Conservation (phyloP, 345 rosid genomes). For the Syzygium oleosum region DNA sequence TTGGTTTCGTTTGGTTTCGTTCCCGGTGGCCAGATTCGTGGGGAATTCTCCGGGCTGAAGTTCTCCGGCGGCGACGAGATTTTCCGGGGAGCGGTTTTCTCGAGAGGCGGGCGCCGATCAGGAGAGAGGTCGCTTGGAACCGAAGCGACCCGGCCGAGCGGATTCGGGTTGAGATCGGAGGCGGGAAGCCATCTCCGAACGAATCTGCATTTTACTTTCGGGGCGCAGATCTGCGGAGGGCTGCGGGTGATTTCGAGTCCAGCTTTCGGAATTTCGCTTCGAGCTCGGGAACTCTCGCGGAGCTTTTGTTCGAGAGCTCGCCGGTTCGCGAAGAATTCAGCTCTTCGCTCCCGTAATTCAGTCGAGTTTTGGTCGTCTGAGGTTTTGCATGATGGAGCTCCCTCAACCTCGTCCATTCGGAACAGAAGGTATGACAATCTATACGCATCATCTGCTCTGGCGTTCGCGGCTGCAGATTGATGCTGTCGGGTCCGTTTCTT, state of each 20-base stretch:
- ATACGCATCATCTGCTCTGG: not conserved
- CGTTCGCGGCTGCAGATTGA: not conserved
- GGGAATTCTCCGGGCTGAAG: constrained; percentile 18
- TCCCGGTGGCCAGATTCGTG: not conserved
- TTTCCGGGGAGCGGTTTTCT: not conserved
- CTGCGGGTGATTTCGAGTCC: not conserved
- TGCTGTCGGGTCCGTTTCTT: not conserved
- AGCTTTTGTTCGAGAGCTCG: not conserved
- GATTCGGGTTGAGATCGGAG: not conserved
- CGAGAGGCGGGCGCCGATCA: not conserved
- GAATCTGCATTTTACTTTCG: constrained; percentile 1
- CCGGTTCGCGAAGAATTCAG: not conserved
- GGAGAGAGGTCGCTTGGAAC: not conserved
- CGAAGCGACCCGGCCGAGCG: not conserved
- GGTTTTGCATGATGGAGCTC: constrained; percentile 55
- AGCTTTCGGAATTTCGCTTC: not conserved
- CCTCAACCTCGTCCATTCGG: constrained; percentile 69
- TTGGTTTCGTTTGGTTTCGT: not conserved
- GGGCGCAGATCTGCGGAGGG: constrained; percentile 1
- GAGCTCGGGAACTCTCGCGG: not conserved
- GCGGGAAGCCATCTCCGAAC: not conserved
- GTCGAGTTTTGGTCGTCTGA: not conserved
- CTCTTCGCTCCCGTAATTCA: not conserved
- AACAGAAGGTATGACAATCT: constrained; percentile 39
- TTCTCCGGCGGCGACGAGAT: not conserved